These are phyloP conservation scores for Stylonectria norvegica DNA, from an alignment of 2,329 filamentous ascomycete species.

Conservation along the genomic window DNA sequence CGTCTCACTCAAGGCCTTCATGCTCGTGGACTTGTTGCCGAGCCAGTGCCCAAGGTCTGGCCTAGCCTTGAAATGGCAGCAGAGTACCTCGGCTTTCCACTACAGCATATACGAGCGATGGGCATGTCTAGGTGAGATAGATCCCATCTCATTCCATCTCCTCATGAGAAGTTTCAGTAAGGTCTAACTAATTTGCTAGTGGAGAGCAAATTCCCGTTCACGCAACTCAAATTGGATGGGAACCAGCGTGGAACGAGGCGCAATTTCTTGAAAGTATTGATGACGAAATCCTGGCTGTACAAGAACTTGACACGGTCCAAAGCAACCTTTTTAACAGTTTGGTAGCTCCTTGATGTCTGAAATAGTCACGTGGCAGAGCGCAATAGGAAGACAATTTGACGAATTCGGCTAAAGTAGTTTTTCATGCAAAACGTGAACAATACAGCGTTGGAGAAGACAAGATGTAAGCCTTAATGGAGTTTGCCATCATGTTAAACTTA, in stretches of 20 bases:
- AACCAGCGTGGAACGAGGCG: conserved; percentile 27
- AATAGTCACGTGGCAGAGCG: too few relatives aligned
- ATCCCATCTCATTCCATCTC: neutral
- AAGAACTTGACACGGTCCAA: conserved; percentile 19
- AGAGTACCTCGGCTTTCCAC: conserved; percentile 30
- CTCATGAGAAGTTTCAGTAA: too few relatives aligned
- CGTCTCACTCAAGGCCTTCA: conserved; percentile 25
- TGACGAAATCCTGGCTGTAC: conserved; percentile 24
- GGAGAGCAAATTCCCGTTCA: conserved; percentile 19
- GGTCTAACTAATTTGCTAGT: neutral
- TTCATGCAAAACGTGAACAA: too few relatives aligned
- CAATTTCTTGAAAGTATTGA: conserved; percentile 25
- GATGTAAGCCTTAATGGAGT: too few relatives aligned
- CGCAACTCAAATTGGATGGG: conserved; percentile 24
- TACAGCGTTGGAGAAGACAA: too few relatives aligned
- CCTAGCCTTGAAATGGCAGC: conserved; percentile 31
- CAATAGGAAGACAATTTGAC: too few relatives aligned
- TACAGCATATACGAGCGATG: conserved; percentile 22
- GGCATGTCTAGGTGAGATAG: conserved; percentile 28
- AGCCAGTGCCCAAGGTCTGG: conserved; percentile 26
- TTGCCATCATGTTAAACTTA: too few relatives aligned
- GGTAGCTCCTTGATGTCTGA: conserved; percentile 1
- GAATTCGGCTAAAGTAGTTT: too few relatives aligned
- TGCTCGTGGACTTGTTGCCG: conserved; percentile 27
- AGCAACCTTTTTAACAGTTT: conserved; percentile 16